Evolutionary conservation across 2,329 filamentous ascomycete genomes (phyloP).

Genomic region (Aspergillus sp.): DNA sequence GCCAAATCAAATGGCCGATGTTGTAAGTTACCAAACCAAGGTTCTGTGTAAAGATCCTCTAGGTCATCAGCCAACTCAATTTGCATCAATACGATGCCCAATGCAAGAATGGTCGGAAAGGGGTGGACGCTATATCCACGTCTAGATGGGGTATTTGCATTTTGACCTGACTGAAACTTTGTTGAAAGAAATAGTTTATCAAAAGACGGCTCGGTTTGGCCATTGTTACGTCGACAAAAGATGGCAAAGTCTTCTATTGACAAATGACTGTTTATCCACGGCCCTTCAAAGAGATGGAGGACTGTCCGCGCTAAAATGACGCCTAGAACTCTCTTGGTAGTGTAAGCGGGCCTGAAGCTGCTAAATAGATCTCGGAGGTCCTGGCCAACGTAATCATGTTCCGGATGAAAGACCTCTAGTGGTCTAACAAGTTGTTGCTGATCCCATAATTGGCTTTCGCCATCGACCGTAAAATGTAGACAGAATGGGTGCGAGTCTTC

Average conservation of each 20-base stretch:
- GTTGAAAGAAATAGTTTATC: conserved; percentile 14
- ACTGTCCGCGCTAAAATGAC: conserved; percentile 13
- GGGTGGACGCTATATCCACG: conserved; percentile 13
- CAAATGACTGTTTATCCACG: conserved; percentile 9
- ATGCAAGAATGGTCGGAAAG: conserved; percentile 15
- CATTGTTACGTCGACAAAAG: conserved; percentile 11
- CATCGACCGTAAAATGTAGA: conserved; percentile 4
- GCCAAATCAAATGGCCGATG: conserved; percentile 8
- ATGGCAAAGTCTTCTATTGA: conserved; percentile 12
- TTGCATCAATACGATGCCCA: conserved; percentile 15
- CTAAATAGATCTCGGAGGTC: conserved; percentile 3
- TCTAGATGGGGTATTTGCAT: not conserved
- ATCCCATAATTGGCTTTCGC: conserved; percentile 4
- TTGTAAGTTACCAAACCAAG: not conserved
- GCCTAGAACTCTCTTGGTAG: conserved; percentile 15
- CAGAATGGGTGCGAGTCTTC: conserved; percentile 11
- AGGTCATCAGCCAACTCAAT: conserved; percentile 16
- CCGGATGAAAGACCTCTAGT: conserved; percentile 7
- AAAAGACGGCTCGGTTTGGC: conserved; percentile 10
- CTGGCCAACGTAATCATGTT: conserved; percentile 2
- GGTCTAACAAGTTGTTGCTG: conserved; percentile 4
- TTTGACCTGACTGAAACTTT: not conserved
- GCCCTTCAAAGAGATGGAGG: conserved; percentile 14
- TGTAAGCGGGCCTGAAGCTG: conserved; percentile 13
- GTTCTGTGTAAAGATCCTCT: conserved; percentile 6